phyloP scores from a whole-genome alignment of 2,329 filamentous ascomycete species.

The Neonectria punicea region DNA sequence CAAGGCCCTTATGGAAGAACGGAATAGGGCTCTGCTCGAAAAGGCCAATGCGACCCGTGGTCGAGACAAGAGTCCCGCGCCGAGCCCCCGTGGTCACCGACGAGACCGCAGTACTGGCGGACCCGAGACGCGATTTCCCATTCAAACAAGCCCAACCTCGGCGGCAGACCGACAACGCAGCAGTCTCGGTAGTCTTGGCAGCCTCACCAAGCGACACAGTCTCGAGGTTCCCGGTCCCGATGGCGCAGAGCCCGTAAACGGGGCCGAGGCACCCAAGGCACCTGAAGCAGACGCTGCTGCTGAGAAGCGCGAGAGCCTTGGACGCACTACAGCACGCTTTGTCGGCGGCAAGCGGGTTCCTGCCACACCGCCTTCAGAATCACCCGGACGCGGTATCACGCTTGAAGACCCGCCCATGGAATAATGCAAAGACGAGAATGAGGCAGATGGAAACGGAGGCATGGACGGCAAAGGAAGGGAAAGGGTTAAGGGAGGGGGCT shows the following conservation, averaged over 20 bases:
- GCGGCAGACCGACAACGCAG: conserved; percentile 62
- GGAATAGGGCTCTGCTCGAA: conserved; percentile 82
- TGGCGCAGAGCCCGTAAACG: conserved; percentile 57
- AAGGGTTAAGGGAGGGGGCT: background rate
- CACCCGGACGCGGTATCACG: conserved; percentile 56
- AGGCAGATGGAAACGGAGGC: conserved; percentile 10
- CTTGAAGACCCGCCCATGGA: conserved; percentile 65
- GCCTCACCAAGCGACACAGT: conserved; percentile 70
- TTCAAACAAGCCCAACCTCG: conserved; percentile 73
- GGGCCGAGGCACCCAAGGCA: conserved; percentile 44
- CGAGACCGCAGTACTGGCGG: conserved; percentile 82
- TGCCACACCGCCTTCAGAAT: conserved; percentile 46
- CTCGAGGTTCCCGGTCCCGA: conserved; percentile 81
- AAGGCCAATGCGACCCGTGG: conserved; percentile 72
- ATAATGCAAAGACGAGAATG: conserved; percentile 43
- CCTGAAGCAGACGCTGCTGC: conserved; percentile 36
- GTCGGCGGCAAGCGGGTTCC: conserved; percentile 61
- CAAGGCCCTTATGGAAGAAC: conserved; percentile 92
- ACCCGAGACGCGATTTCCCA: conserved; percentile 84
- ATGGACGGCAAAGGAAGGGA: conserved; percentile 1
- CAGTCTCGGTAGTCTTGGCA: conserved; percentile 61
- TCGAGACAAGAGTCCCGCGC: conserved; percentile 79
- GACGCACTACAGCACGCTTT: conserved; percentile 56
- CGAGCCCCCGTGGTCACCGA: conserved; percentile 71
- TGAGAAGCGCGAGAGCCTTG: conserved; percentile 74